Percentiles rank a stretch among this genome's conserved stretches.
Conservation (phyloP, 768 basidiomycete genomes). For the Lactifluus pinguis region DNA sequence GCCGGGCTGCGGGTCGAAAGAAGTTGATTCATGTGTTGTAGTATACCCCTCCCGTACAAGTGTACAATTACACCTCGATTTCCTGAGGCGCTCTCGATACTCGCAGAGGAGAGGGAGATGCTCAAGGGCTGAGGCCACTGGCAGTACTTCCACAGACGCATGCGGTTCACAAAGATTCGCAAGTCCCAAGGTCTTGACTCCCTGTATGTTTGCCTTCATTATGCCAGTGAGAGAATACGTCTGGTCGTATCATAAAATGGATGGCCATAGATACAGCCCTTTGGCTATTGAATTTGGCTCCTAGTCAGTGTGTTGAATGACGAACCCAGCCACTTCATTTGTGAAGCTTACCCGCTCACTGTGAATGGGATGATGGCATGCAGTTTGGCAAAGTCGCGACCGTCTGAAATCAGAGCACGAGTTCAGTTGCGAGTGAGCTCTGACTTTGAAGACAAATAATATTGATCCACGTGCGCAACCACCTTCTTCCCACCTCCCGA, state of each 20-base stretch:
- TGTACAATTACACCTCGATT: slow-evolving; percentile 1
- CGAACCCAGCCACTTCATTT: too few relatives aligned
- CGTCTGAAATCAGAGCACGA: neutral
- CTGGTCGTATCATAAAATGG: neutral
- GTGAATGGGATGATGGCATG: slow-evolving; percentile 1
- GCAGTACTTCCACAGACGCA: neutral
- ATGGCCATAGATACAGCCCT: too few relatives aligned
- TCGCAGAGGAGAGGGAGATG: neutral
- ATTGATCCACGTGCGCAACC: too few relatives aligned
- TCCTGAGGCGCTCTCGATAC: neutral
- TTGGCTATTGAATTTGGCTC: too few relatives aligned
- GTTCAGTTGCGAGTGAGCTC: neutral
- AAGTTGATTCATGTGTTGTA: neutral
- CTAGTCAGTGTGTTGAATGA: too few relatives aligned
- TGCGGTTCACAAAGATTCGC: neutral
- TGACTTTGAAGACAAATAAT: neutral
- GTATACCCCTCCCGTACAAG: neutral
- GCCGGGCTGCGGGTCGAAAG: neutral
- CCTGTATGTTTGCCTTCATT: neutral
- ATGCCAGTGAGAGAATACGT: neutral
- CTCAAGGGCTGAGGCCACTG: neutral
- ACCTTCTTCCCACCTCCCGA: too few relatives aligned
- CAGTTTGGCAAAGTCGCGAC: neutral
- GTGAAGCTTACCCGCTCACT: too few relatives aligned
- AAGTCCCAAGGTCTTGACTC: neutral